These are phyloP conservation scores for Acanthamoeba healyi DNA, from an alignment of 208 protist genomes.

Conservation along the genomic window DNA sequence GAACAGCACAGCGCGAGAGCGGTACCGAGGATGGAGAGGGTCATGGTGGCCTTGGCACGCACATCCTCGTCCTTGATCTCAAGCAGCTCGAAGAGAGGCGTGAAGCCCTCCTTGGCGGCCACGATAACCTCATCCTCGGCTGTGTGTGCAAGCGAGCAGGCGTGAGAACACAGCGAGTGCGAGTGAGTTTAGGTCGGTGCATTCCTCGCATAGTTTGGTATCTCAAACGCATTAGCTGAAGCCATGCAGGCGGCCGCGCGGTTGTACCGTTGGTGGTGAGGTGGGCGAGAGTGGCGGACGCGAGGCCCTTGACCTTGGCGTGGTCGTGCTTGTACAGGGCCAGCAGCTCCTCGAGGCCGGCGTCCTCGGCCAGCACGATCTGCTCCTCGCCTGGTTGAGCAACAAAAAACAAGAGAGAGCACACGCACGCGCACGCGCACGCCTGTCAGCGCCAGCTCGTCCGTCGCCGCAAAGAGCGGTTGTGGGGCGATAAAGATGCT, in stretches of 20 bases:
- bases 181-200: background rate
- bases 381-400: conserved; percentile 15
- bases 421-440: background rate
- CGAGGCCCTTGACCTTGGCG: conserved; percentile 63
- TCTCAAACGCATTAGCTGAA: too few relatives aligned
- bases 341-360: conserved; percentile 60
- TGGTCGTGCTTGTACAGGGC: conserved; percentile 64
- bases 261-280: conserved; percentile 54
- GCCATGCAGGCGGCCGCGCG: too few relatives aligned
- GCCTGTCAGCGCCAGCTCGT: background rate
- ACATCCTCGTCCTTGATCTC: conserved; percentile 71
- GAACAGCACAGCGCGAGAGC: background rate
- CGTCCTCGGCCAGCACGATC: conserved; percentile 50
- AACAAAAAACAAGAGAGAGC: background rate
- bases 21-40: conserved; percentile 61
- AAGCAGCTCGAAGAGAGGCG: conserved; percentile 29
- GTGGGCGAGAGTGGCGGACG: background rate
- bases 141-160: too few relatives aligned
- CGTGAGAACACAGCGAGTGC: background rate
- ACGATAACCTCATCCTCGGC: conserved; percentile 51
- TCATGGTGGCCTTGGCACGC: conserved; percentile 40
- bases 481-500: background rate
- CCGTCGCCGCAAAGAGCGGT: background rate
- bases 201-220: background rate
- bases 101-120: conserved; percentile 11